Evolutionary conservation across 2,329 filamentous ascomycete genomes (phyloP), one percentile per base, ranked within the genome.

Genomic region (Trichoderma brevicompactum): DNA sequence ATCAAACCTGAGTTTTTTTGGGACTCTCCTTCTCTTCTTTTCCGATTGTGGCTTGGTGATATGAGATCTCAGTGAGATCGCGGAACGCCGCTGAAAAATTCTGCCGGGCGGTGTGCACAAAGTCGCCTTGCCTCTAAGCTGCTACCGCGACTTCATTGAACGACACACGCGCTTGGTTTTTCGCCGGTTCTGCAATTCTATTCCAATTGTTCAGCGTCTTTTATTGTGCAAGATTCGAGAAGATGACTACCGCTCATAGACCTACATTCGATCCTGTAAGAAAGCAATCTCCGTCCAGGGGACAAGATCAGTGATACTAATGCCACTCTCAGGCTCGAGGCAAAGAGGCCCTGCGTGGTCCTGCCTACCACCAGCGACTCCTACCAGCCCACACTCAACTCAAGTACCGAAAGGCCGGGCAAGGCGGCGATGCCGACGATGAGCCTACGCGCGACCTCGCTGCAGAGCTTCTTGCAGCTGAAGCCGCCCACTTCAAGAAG

Each of bases 191-290:
- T 19, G 10, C 53, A n/a, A n/a, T 36, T 44, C 10, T 32, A 28
- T 46, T 61, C 1, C 38, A 28, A 19, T 43, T 46, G 13, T 32
- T 32, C 49, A 43, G 40, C 48, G 40, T 61, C 56, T 28, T 43
- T 63, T 17, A 9, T 40, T 28, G 1, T 43, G 6, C 34, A 17
- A 46, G 36, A 38, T 12, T 43, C n/a, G 9, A 5, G 8, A 43
- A 62, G 43, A 89, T 90, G 87, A 89, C 87, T 69, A 86, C 83
- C 79, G 87, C 87, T 48, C 87, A 90, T 71, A 91, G 95, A 80
- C 95, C 95, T 65, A 99, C 95, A 0, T 99, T 99, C 76, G 95
- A 99, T 77, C 95, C 95, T 70, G 92, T 94, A 85, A 69, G 83
- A 70, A 36, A 19, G 5, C n/a, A 5, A 10, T 10, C 43, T 34